These are phyloP conservation scores for Entonaema liquescens DNA, from an alignment of 495 filamentous ascomycete genomes.

Conservation along the genomic window DNA sequence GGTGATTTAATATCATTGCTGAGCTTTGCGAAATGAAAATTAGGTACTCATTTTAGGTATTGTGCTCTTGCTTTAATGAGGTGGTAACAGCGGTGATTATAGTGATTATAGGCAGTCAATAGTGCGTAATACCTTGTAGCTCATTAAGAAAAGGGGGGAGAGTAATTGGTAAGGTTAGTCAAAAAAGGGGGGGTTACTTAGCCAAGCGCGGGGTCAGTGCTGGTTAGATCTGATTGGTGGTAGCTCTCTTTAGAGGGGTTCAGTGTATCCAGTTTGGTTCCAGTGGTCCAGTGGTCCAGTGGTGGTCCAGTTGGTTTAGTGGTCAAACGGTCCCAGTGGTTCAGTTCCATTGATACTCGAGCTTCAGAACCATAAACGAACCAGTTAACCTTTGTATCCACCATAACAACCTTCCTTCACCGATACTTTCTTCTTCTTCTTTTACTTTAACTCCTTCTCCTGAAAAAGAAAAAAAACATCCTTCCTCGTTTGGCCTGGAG, in stretches of 20 bases:
- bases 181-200: conserved; percentile 15
- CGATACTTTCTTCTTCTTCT: conserved; percentile 36
- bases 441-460: conserved; percentile 2
- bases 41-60: not conserved
- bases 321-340: conserved; percentile 9
- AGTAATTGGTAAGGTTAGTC: not conserved
- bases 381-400: conserved; percentile 35
- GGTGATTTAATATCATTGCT: not conserved
- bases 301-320: not conserved
- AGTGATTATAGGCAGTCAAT: not conserved
- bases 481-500: conserved; percentile 40
- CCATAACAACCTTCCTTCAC: conserved; percentile 37
- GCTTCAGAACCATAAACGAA: conserved; percentile 30
- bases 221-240: conserved; percentile 24
- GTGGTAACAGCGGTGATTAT: not conserved
- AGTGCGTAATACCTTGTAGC: not conserved
- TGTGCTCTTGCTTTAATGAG: too few species aligned
- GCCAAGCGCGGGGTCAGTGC: conserved; percentile 35
- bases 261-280: too few species aligned
- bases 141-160: not conserved
- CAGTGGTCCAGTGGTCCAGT: not conserved
- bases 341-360: conserved; percentile 24
- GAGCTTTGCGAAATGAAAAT: not conserved
- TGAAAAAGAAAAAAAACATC: too few species aligned
- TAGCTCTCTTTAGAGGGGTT: conserved; percentile 28